Base-by-base conservation (phyloP, 1,139 yeast genomes). In the Torulaspora pretoriensis region DNA sequence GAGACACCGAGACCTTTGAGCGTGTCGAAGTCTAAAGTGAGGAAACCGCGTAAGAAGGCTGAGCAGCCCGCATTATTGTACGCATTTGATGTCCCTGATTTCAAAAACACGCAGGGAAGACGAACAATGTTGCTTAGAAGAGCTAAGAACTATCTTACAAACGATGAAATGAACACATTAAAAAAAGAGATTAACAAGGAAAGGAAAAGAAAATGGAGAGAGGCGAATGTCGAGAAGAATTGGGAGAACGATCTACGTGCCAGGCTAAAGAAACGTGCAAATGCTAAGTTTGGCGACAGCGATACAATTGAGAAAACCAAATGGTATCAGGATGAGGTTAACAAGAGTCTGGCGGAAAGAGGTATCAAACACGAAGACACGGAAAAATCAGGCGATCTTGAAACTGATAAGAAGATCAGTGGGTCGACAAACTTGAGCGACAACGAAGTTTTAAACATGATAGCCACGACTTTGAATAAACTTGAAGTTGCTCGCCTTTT, bases 161-260 rank as follows among this genome's bases (percentile, higher is more conserved):
- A 68, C 24, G 77, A 76, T 49, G 94, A 85, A 53, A 74, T 80
- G 51, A 71, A 79, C 8, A 68, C 87, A 34, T 62, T 78, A 23
- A 95, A 83, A 46, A 59, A 53, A 43, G 63, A 57, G 33, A 48
- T 62, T 24, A 89, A 89, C 57, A 73, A 96, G 40, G 92, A 85
- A 51, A 74, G 97, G 31, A 92, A 92, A 68, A 83, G 89, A 68
- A 78, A 80, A 55, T 92, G 97, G 97, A 77, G 97, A 60, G 92
- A 81, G 50, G 82, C 80, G 29, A 89, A 90, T 61, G 76, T 78
- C 12, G 84, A 83, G 51, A 74, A 94, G 52, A 90, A 90, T 62
- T 83, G 87, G 67, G 96, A 88, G 61, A 84, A 86, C 56, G 97
- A 90, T 61, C 68, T 90, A 48, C 74, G 95, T 43, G 78, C 86